Evolutionary conservation across 2,329 filamentous ascomycete species (phyloP), one percentile per base, ranked within the genome.

Genomic region (Monosporascus sp.): DNA sequence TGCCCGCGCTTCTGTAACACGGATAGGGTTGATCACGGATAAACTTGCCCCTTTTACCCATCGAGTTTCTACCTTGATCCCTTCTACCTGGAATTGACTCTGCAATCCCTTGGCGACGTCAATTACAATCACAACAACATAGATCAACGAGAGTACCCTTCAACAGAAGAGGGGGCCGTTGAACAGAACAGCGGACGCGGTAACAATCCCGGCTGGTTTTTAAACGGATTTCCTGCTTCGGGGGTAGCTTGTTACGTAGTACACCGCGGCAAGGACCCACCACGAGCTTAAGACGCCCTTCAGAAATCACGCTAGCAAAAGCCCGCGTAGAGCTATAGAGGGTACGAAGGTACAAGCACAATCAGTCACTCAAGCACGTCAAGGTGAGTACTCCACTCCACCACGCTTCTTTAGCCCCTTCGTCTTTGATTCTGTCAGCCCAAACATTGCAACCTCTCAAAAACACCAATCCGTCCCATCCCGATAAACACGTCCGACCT

Each of bases 401-500:
- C 34, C 34, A 47, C 25, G 24, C 45, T 31, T 47, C 34, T 18
- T 47, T 31, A 27, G 45, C 45, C 24, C 24, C 45, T 47, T 27
- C 45, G n/a, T n/a, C 45, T 15, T 27, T 47, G 24, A 47, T 27
- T 27, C 45, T 31, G 22, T 15, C 45, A 34, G 25, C 22, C 45
- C 51, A 52, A 55, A 55, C 53, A 55, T 49, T 55, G 53, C 48
- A 49, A 44, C 14, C 39, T 41, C 39, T 51, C 52, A 48, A 54
- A 51, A 55, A 53, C 47, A 53, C 47, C 42, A 27, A n/a, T 31
- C 38, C 38, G 17, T 41, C 39, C 47, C 20, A 39, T 39, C 22
- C 51, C 24, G 24, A 41, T 51, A 44, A 51, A 50, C 44, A 44
- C 31, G 42, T 31, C 47, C 31, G 25, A 34, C 45, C 44, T 18